Percentiles rank a stretch among this genome's conserved stretches.
phyloP scores from a whole-genome alignment of 73 alveolate species.

The Vitrella brassicaformis region DNA sequence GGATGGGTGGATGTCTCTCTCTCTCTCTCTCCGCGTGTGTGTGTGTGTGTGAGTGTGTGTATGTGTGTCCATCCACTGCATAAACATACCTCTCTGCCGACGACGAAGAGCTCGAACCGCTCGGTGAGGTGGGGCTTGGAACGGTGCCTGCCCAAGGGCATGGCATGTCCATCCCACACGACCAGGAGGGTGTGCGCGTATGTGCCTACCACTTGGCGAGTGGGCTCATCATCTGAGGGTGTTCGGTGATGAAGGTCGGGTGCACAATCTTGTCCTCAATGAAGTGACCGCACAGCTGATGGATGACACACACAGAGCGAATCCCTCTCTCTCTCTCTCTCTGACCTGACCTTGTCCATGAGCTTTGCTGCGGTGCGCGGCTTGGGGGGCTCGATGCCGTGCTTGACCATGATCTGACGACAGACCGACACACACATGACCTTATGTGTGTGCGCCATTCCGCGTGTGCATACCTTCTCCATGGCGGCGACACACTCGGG shows the following conservation, averaged over 20 bases:
- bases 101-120: constrained; percentile 83
- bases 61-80: no score
- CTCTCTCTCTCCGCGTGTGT: no score
- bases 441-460: not conserved
- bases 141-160: no score
- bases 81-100: constrained; percentile 73
- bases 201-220: constrained; percentile 96
- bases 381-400: constrained; percentile 13
- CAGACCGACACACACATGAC: not conserved
- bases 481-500: not conserved
- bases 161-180: no score
- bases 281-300: constrained; percentile 81
- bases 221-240: constrained; percentile 96
- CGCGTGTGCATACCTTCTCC: no score
- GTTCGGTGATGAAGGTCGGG: constrained; percentile 93
- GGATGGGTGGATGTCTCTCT: no score
- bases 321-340: not conserved
- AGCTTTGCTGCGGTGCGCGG: constrained; percentile 23
- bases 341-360: constrained; percentile 10
- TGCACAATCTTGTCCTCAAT: constrained; percentile 73
- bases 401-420: constrained; percentile 8
- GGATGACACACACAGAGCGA: not conserved
- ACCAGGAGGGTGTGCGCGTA: no score
- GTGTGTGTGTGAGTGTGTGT: no score
- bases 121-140: constrained; percentile 70